Percentiles rank a stretch among this genome's conserved stretches.
Evolutionary conservation across 2,329 filamentous ascomycete genomes (phyloP).

Genomic region (Aspergillus calidoustus): DNA sequence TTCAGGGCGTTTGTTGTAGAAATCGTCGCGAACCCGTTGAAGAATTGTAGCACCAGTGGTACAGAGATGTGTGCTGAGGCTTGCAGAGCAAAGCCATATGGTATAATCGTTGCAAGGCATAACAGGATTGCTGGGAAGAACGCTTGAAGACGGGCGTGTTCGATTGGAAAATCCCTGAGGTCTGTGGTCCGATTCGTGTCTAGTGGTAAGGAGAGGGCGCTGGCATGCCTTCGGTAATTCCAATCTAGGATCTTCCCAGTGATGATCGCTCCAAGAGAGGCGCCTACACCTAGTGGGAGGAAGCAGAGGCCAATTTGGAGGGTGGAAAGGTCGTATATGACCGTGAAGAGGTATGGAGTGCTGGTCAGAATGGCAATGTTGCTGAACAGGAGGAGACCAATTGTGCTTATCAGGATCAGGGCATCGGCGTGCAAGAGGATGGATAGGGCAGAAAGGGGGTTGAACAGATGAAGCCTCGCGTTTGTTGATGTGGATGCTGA

Average conservation of each 20-base stretch:
- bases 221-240: constrained; percentile 28
- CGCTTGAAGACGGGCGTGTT: constrained; percentile 34
- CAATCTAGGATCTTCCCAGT: constrained; percentile 31
- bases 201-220: constrained; percentile 20
- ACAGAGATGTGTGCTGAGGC: constrained; percentile 26
- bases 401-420: constrained; percentile 40
- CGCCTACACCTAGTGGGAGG: constrained; percentile 28
- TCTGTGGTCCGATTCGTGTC: constrained; percentile 46
- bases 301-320: constrained; percentile 34
- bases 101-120: constrained; percentile 31
- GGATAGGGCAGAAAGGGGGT: constrained; percentile 47
- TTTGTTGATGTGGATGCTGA: constrained; percentile 22
- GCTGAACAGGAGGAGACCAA: constrained; percentile 42
- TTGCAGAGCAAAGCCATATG: constrained; percentile 39
- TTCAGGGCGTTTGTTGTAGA: constrained; percentile 29
- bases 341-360: constrained; percentile 43
- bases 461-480: constrained; percentile 47
- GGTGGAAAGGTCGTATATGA: constrained; percentile 40
- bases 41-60: constrained; percentile 37
- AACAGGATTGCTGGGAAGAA: constrained; percentile 32
- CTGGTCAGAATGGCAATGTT: constrained; percentile 45
- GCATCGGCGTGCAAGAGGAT: constrained; percentile 47
- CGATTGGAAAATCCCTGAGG: constrained; percentile 50
- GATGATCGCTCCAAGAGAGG: constrained; percentile 26
- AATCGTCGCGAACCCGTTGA: constrained; percentile 34